Percentiles rank a stretch among this genome's conserved stretches.
Evolutionary conservation across 768 basidiomycete species (phyloP).

Genomic region (Russula virescens): DNA sequence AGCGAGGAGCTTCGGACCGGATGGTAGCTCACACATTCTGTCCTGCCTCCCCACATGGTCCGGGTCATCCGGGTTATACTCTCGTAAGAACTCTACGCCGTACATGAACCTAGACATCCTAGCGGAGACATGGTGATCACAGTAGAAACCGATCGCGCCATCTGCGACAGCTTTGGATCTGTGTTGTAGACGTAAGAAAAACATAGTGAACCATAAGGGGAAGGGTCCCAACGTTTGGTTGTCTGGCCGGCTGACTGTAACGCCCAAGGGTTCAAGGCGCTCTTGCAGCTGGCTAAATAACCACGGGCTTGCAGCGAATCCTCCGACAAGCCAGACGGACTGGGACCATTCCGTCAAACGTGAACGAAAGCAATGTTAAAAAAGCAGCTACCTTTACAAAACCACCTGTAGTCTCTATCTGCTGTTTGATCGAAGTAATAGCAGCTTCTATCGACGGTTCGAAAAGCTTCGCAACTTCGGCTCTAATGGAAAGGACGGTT

Average conservation of each 20-base stretch:
- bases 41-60: constrained; percentile 62
- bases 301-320: constrained; percentile 81
- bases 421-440: constrained; percentile 58
- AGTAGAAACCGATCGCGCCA: constrained; percentile 79
- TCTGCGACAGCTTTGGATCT: constrained; percentile 85
- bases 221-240: constrained; percentile 58
- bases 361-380: background rate
- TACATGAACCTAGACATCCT: constrained; percentile 77
- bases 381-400: constrained; percentile 48
- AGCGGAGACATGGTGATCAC: constrained; percentile 78
- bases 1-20: constrained; percentile 69
- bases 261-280: constrained; percentile 47
- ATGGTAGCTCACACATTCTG: constrained; percentile 67
- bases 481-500: constrained; percentile 25
- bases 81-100: constrained; percentile 72
- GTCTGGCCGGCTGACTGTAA: constrained; percentile 70
- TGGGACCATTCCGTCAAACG: constrained; percentile 26
- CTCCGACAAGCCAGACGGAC: constrained; percentile 82
- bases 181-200: constrained; percentile 13
- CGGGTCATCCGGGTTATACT: constrained; percentile 56
- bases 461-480: constrained; percentile 63
- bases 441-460: constrained; percentile 77
- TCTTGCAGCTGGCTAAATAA: constrained; percentile 71
- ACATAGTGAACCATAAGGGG: background rate
- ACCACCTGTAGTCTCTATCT: constrained; percentile 63